Conservation (phyloP, 148 eudicot genomes). For the Nepenthes mirabilis region DNA sequence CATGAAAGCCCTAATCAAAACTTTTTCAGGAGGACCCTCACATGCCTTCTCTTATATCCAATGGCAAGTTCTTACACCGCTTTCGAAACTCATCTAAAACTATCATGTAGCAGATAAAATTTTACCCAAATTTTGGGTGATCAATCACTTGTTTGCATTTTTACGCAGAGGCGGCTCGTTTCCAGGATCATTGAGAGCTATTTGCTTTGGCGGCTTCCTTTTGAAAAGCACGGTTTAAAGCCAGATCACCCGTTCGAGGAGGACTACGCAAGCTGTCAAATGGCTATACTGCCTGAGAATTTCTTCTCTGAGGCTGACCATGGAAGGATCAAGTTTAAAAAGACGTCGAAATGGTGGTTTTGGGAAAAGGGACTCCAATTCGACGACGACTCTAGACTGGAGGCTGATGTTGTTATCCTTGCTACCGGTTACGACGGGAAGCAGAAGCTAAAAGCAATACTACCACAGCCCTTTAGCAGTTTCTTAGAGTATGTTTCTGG, state of each 20-base stretch:
- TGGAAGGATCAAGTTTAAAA: constrained; percentile 57
- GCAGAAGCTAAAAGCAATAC: constrained; percentile 46
- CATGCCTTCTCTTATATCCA: constrained; percentile 48
- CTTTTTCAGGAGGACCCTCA: constrained; percentile 31
- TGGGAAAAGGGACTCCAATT: constrained; percentile 67
- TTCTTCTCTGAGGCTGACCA: constrained; percentile 68
- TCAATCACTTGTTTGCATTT: not conserved
- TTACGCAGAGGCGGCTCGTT: constrained; percentile 33
- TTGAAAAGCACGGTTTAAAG: constrained; percentile 56
- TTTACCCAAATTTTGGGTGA: too few species aligned
- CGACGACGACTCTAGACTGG: constrained; percentile 48
- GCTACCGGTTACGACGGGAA: constrained; percentile 90
- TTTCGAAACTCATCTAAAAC: too few species aligned
- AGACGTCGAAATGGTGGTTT: constrained; percentile 64
- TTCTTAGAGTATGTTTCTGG: constrained; percentile 61
- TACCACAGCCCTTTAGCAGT: constrained; percentile 62
- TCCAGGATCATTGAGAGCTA: constrained; percentile 71
- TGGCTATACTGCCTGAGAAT: constrained; percentile 85
- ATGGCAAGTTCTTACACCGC: constrained; percentile 21
- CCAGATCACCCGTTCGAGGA: constrained; percentile 87
- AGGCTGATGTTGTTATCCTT: constrained; percentile 70
- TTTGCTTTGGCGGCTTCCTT: constrained; percentile 58
- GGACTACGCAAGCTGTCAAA: constrained; percentile 93
- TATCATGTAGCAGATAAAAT: too few species aligned
- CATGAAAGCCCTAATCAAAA: constrained; percentile 64